Base-by-base conservation (phyloP, 2,329 filamentous ascomycete species). In the Aspergillus sp. region DNA sequence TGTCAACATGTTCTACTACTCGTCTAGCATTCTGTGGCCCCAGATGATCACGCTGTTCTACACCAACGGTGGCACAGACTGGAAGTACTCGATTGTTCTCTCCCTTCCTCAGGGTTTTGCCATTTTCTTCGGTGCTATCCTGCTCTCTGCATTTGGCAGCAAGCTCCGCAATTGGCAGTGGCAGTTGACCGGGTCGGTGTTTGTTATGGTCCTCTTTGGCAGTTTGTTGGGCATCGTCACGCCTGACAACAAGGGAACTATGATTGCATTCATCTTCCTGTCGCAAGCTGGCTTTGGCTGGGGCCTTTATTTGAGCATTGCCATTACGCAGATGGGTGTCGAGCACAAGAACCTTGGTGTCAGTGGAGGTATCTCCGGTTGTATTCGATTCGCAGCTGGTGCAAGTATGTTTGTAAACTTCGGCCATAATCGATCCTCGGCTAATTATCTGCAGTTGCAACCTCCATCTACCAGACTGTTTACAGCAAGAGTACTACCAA, bases 1-100 rank as follows among this genome's bases (percentile, higher is more conserved):
- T 45, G 73, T 81, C 19, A 82, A 77, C 56, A 82, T 82, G 79
- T 81, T 81, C 64, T 82, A 81, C 68, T 82, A 82, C 64, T 74
- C 74, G 34, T 75, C 73, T 75, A 30, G 27, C 27, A 30, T 81
- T 44, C 68, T 81, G 13, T 81, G 74, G 61, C 79, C 79, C 0
- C 77, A 76, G 15, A 80, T 80, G 77, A 80, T 80, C 50, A 70
- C 70, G 0, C 77, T 80, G 61, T 81, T 49, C 27, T 30, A 75
- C 61, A 75, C 73, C 2, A 67, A 74, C 49, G 70, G 68, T 11
- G 72, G 66, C 3, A 68, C 68, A 0, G 68, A 70, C 56, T 75
- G 73, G 68, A 66, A 64, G 22, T 71, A 76, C 50, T 66, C 66
- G 4, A 66, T 74, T 20, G 58, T 74, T 63, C 27, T 82, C 3